phyloP scores from a whole-genome alignment of 805 yeast genomes.

The Dipodascus geniculatus region DNA sequence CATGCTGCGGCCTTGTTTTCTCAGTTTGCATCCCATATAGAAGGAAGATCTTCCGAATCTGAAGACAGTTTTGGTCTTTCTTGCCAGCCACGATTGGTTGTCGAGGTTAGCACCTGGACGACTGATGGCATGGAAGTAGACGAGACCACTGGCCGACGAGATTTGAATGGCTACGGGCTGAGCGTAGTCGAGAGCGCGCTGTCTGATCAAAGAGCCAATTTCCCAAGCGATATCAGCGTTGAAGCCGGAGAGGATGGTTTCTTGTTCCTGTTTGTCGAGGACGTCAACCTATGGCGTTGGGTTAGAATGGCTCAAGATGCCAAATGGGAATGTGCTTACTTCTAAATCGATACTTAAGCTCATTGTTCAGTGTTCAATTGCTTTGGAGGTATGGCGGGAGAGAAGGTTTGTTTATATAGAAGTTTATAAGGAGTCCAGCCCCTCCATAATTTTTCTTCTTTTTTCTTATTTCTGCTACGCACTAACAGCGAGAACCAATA shows the following conservation, averaged over 20 bases:
- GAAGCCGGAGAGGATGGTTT: conserved; percentile 18
- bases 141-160: conserved; percentile 15
- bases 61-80: conserved; percentile 19
- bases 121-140: conserved; percentile 20
- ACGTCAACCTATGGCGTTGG: conserved; percentile 7
- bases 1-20: conserved; percentile 14
- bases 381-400: neutral
- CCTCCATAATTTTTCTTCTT: neutral
- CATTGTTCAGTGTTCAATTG: neutral
- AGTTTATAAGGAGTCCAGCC: neutral
- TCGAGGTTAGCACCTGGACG: conserved; percentile 22
- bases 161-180: conserved; percentile 20
- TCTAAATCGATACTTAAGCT: neutral
- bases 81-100: conserved; percentile 21
- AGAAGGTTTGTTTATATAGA: neutral
- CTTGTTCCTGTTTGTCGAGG: conserved; percentile 19
- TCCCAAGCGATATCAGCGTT: conserved; percentile 55
- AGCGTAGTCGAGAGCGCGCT: conserved; percentile 44
- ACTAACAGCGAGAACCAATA: neutral
- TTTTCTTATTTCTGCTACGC: too few species aligned
- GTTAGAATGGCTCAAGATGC: neutral
- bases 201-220: conserved; percentile 67
- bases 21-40: conserved; percentile 19
- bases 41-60: conserved; percentile 20
- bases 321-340: neutral